Base-by-base conservation (phyloP, 2,329 filamentous ascomycete genomes). In the Dactylellina parvicollis region DNA sequence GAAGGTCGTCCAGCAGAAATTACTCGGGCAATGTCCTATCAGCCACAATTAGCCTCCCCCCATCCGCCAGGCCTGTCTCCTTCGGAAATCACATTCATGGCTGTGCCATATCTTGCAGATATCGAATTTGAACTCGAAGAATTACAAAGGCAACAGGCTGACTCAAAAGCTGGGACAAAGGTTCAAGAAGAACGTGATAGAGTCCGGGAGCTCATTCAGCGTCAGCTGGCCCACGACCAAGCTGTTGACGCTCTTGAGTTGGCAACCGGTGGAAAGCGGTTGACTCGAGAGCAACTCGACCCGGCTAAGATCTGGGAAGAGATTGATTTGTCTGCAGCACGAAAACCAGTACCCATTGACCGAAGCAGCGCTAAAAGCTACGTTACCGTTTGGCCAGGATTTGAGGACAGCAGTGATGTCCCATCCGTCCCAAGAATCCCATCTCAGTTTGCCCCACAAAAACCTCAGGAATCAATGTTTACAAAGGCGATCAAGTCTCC, bases 301-400 rank as follows among this genome's bases (percentile, higher is more conserved):
- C 54, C 69, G 50, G 36, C 60, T 55, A 73, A 66, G 30, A 73
- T 73, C 40, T 73, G 69, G 69, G 42, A 62, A 24, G 60, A 73
- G 47, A 73, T 73, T 36, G 60, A 73, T 50, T 36, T 73, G 16
- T 32, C 60, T 30, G 54, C 20, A 38, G 54, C 42, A n/a, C 52
- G 52, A 28, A 54, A 62, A 32, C 18, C 46, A 12, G 42, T 42
- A 5, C 16, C 28, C 36, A 16, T 44, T 24, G 69, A 73, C 24
- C 60, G 60, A 49, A 49, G 38, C 18, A 60, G 69, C 34, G 47
- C 26, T 28, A 44, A 61, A 16, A 72, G 66, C 24, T 40, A 46
- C 10, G 26, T 64, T 9, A 73, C 69, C 18, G 47, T 59, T 20
- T 59, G 54, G 54, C 66, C 66, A 50, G 44, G 42, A 3, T 73